Evolutionary conservation across 495 filamentous ascomycete genomes (phyloP), one percentile per base, ranked within the genome.

Genomic region (Darksidea phi): DNA sequence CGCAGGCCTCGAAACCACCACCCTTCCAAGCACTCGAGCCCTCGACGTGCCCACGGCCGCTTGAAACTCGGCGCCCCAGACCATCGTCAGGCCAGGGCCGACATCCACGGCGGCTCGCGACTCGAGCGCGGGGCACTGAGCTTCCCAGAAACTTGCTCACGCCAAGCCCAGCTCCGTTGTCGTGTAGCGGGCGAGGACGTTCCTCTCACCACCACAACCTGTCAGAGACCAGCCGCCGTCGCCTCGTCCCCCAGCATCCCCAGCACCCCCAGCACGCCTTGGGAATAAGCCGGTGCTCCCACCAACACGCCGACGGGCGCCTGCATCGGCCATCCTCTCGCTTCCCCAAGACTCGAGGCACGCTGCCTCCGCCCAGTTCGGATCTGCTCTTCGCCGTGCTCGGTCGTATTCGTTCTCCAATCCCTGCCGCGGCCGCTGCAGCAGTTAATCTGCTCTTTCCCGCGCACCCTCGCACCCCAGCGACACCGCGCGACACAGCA

Each of bases 371-470:
- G 28, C 12, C 18, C 1, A 25, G 25, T 11, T 11, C 34, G 24
- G 24, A 23, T 6, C 50, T 20, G n/a, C 28, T 20, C 8, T 21
- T 26, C 15, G 36, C 51, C 6, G 15, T 28, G 42, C 43, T 42
- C 32, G 13, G 26, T 52, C 36, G 6, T 32, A 18, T 36, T 20
- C 24, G 21, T 18, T 7, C 52, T 42, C 28, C 26, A 20, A 48
- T 34, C 36, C 42, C 61, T 54, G 20, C 23, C 25, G 21, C 34
- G 54, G 41, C 8, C 53, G 24, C 42, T 20, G n/a, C 51, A 42
- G 56, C 28, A 32, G 26, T 55, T 66, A 66, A 66, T 54, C 52
- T 67, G 58, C 63, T 67, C 63, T 32, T 61, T 57, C 42, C 24
- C 47, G 50, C 63, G 48, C 57, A 37, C n/a, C 20, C 38, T 37